Conservation (phyloP, 495 filamentous ascomycete genomes). For the Astrothelium subdiscretum region DNA sequence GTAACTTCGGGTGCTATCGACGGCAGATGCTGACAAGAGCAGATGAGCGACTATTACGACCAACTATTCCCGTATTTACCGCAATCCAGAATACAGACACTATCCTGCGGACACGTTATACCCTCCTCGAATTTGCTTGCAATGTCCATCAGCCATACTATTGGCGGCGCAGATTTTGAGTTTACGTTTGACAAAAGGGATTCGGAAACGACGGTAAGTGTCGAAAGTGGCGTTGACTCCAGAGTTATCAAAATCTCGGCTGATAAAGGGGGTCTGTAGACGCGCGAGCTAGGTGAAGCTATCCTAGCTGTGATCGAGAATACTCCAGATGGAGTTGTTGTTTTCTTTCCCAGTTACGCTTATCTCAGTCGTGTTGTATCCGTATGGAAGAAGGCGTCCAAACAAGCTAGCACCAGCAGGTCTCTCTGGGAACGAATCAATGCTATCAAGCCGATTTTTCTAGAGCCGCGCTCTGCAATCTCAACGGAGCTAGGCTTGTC, state of each 20-base stretch:
- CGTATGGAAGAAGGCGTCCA: background rate
- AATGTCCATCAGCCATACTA: slow-evolving; percentile 46
- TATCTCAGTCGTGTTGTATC: slow-evolving; percentile 45
- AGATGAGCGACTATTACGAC: slow-evolving; percentile 73
- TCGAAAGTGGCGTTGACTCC: background rate
- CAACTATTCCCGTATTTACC: slow-evolving; percentile 74
- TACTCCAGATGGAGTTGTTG: slow-evolving; percentile 86
- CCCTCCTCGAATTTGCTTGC: slow-evolving; percentile 69
- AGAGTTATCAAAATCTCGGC: background rate
- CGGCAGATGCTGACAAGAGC: slow-evolving; percentile 13
- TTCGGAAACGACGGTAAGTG: slow-evolving; percentile 41
- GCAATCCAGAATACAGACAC: slow-evolving; percentile 52
- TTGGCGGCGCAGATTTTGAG: slow-evolving; percentile 55
- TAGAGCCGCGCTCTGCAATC: slow-evolving; percentile 18
- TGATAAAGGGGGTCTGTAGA: background rate
- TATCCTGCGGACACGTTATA: slow-evolving; percentile 93
- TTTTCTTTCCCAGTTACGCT: slow-evolving; percentile 91
- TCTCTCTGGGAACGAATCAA: slow-evolving; percentile 15
- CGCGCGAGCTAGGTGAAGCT: slow-evolving; percentile 54
- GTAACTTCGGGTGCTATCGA: too few relatives aligned
- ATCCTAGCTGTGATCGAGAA: slow-evolving; percentile 57
- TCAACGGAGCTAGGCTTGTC: background rate
- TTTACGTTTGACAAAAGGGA: slow-evolving; percentile 74
- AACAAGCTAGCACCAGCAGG: slow-evolving; percentile 9
- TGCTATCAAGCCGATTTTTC: slow-evolving; percentile 26